Base-by-base conservation (phyloP, 768 basidiomycete genomes). In the Baorangia bicolor region DNA sequence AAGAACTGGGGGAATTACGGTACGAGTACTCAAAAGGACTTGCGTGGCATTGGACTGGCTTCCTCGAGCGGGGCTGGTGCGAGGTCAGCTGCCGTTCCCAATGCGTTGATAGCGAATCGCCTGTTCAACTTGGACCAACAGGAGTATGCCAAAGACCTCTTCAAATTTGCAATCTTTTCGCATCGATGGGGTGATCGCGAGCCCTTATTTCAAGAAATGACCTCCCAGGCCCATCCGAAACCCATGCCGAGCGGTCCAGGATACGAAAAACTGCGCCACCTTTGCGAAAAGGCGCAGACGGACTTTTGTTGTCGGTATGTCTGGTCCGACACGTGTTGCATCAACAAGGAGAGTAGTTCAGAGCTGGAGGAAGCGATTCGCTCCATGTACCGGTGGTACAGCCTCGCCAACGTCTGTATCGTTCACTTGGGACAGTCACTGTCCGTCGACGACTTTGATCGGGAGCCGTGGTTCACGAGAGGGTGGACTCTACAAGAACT, bases 341-440 rank as follows among this genome's bases (percentile, higher is more conserved):
- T 56, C 39, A 56, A 46, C 37, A 56, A 56, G 44, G 50, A 59
- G 42, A 59, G 57, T 11, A 59, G 50, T 46, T 53, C 50, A 11
- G 59, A 60, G 33, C 18, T 59, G 12, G 58, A 50, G 9, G 59
- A 60, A 27, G 51, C 58, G 6, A 50, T 54, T 20, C 59, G 51
- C 3, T 60, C 58, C 48, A 64, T 62, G 44, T 61, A 51, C 25
- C 53, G 31, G 14, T 56, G 63, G 58, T 62, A 63, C 34, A 63
- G 49, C 30, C 42, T 60, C 4, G 62, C 62, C 25, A n/a, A 61
- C 16, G 31, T 61, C 46, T 61, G 53, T 4, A 64, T 64, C 47
- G 58, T 64, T 2, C 49, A 64, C 41, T 14, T 61, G 33, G 53
- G 53, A 18, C 35, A 38, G 8, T 61, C 63, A 1, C 18, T n/a